Conservation (phyloP, 371 early-diverging fungal genomes). For the Actinomucor elegans region DNA sequence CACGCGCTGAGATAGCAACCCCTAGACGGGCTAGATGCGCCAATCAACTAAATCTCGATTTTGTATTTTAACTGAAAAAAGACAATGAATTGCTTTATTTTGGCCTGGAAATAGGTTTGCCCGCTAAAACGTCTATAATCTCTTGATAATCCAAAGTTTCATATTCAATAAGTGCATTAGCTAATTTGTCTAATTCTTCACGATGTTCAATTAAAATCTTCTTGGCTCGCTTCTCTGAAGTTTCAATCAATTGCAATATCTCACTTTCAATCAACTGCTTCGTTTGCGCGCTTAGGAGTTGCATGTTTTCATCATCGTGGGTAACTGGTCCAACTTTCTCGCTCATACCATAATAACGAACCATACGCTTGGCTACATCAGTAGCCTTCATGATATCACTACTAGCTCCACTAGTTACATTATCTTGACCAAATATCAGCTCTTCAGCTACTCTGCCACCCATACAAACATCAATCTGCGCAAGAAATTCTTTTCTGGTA, state of each 20-base stretch:
- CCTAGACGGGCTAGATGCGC: no score
- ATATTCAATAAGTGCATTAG: constrained; percentile 88
- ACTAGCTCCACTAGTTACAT: constrained; percentile 93
- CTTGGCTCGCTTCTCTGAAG: constrained; percentile 62
- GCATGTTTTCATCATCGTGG: constrained; percentile 69
- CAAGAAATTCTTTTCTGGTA: constrained; percentile 82
- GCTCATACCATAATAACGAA: constrained; percentile 92
- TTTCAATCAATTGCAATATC: constrained; percentile 73
- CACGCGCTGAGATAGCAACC: no score
- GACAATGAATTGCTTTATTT: constrained; percentile 2
- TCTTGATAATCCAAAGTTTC: constrained; percentile 92
- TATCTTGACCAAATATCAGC: constrained; percentile 88
- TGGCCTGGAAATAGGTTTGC: constrained; percentile 56
- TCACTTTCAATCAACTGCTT: constrained; percentile 85
- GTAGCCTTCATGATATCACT: constrained; percentile 94
- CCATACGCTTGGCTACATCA: constrained; percentile 89
- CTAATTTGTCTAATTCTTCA: constrained; percentile 89
- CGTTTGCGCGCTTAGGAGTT: constrained; percentile 69
- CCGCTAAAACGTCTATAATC: constrained; percentile 76
- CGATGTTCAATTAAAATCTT: constrained; percentile 71
- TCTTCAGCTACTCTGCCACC: constrained; percentile 98
- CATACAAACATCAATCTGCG: constrained; percentile 95
- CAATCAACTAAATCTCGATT: no score
- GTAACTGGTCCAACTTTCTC: constrained; percentile 78
- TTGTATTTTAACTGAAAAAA: no score